Evolutionary conservation across 371 early-diverging fungal genomes (phyloP).

Genomic region (Umbelopsis sp.): DNA sequence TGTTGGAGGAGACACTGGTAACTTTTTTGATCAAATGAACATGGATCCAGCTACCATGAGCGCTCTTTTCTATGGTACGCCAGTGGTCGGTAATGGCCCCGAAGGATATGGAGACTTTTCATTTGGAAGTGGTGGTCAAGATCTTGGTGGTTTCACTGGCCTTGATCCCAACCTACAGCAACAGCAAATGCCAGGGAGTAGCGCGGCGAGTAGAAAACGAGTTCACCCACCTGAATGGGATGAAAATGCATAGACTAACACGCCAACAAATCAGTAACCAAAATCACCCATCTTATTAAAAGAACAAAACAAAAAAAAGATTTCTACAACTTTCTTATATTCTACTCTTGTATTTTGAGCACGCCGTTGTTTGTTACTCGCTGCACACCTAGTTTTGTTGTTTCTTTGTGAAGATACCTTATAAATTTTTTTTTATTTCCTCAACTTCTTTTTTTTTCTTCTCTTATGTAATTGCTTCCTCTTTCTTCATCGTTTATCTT

Average conservation of each 20-base stretch:
- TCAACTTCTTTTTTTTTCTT: slow-evolving; percentile 5
- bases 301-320: background rate
- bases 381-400: slow-evolving; percentile 9
- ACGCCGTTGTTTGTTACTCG: slow-evolving; percentile 8
- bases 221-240: slow-evolving; percentile 28
- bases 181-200: slow-evolving; percentile 21
- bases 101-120: slow-evolving; percentile 10
- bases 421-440: background rate
- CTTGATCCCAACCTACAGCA: slow-evolving; percentile 20
- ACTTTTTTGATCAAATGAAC: slow-evolving; percentile 36
- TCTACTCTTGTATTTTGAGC: slow-evolving; percentile 4
- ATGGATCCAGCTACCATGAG: slow-evolving; percentile 46
- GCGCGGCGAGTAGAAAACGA: slow-evolving; percentile 36
- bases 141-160: slow-evolving; percentile 1
- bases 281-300: background rate
- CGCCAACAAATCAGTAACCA: background rate
- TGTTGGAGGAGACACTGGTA: slow-evolving; percentile 27
- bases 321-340: background rate
- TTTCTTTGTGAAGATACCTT: slow-evolving; percentile 17
- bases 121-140: slow-evolving; percentile 17
- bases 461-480: slow-evolving; percentile 19
- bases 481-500: background rate
- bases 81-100: background rate
- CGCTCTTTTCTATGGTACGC: slow-evolving; percentile 31
- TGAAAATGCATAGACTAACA: slow-evolving; percentile 19